phyloP scores from a whole-genome alignment of 768 basidiomycete species.

The Pholiota microspora region DNA sequence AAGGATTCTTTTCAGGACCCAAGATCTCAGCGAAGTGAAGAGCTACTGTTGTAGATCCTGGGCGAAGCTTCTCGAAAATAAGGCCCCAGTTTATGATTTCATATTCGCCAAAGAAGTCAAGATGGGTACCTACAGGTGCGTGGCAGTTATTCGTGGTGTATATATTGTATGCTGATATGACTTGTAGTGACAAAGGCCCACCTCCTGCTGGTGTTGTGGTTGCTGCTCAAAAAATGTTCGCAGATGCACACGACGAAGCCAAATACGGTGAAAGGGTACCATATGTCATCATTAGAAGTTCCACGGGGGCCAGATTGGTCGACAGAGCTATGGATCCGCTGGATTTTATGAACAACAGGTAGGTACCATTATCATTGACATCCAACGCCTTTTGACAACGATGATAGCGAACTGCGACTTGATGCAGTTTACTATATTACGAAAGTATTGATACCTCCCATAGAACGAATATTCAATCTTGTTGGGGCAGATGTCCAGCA shows the following conservation, averaged over 20 bases:
- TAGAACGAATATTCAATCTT: constrained; percentile 89
- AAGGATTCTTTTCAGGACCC: constrained; percentile 87
- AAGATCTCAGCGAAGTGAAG: constrained; percentile 88
- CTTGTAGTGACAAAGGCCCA: constrained; percentile 67
- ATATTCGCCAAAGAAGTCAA: constrained; percentile 92
- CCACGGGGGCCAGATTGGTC: constrained; percentile 48
- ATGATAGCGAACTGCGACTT: constrained; percentile 61
- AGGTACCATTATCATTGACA: constrained; percentile 10
- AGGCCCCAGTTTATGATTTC: constrained; percentile 86
- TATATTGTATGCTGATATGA: not conserved
- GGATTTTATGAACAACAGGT: constrained; percentile 27
- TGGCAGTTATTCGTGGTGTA: not conserved
- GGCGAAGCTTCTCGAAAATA: constrained; percentile 80
- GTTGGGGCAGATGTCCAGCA: constrained; percentile 82
- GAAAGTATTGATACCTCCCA: constrained; percentile 81
- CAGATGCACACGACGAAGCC: constrained; percentile 79
- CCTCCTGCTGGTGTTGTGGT: constrained; percentile 94
- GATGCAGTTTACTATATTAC: constrained; percentile 90
- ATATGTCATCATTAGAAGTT: constrained; percentile 78
- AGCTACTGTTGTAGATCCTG: constrained; percentile 83
- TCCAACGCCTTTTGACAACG: not conserved
- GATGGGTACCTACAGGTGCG: constrained; percentile 89
- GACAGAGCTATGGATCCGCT: constrained; percentile 30
- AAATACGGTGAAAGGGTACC: constrained; percentile 94
- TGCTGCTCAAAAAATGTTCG: constrained; percentile 68